Evolutionary conservation across 2,329 filamentous ascomycete genomes (phyloP).

Genomic region (Claviceps citrina): DNA sequence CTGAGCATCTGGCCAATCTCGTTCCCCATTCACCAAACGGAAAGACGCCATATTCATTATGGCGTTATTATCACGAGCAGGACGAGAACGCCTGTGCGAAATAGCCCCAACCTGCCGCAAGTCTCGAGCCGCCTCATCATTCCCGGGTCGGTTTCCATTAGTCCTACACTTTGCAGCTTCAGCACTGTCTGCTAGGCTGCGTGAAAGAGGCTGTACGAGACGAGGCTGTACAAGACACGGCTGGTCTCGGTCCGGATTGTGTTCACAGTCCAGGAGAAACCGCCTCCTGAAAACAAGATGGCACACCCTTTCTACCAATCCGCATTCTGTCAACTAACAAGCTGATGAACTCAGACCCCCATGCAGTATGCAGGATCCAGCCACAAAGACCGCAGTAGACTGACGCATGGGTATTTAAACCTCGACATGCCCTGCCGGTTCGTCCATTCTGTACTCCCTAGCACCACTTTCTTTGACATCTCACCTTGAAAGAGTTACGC

Average conservation of each 20-base stretch:
- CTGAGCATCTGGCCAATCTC: too few relatives aligned
- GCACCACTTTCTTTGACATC: background rate
- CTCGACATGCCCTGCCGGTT: background rate
- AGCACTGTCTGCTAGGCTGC: too few relatives aligned
- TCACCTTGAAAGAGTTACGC: background rate
- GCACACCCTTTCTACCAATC: too few relatives aligned
- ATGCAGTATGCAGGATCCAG: background rate
- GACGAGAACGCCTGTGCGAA: too few relatives aligned
- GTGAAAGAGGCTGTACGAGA: too few relatives aligned
- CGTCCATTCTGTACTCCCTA: background rate
- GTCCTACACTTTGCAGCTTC: too few relatives aligned
- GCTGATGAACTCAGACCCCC: background rate
- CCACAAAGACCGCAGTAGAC: background rate
- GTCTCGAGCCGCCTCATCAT: too few relatives aligned
- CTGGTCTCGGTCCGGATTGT: background rate
- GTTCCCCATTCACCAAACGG: too few relatives aligned
- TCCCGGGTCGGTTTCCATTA: too few relatives aligned
- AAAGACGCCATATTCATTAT: background rate
- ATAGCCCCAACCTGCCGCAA: too few relatives aligned
- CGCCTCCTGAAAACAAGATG: too few relatives aligned
- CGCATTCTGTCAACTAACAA: too few relatives aligned
- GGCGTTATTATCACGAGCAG: background rate
- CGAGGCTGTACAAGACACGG: background rate
- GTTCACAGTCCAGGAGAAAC: background rate
- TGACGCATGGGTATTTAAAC: background rate